Conservation (phyloP, 352 stramenopile genomes). For the Pythium utonaiense region DNA sequence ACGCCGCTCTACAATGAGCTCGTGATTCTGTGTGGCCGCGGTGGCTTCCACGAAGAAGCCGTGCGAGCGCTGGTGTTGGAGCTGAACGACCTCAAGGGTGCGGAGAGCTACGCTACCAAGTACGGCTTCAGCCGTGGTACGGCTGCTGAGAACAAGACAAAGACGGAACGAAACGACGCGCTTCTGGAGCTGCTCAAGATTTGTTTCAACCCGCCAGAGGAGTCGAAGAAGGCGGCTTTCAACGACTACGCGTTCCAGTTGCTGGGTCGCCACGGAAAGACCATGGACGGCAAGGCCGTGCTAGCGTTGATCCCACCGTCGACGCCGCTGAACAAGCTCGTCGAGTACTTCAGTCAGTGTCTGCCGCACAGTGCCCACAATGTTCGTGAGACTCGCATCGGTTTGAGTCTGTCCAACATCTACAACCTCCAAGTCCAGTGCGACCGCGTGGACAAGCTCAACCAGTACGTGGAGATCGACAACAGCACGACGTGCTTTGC, state of each 20-base stretch:
- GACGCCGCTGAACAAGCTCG: conserved; percentile 79
- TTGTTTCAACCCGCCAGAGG: conserved; percentile 71
- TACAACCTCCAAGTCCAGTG: conserved; percentile 90
- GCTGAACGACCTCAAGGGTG: conserved; percentile 74
- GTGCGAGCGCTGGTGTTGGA: conserved; percentile 73
- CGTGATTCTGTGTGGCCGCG: conserved; percentile 79
- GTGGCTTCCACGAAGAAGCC: conserved; percentile 74
- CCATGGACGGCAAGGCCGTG: conserved; percentile 62
- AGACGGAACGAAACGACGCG: conserved; percentile 65
- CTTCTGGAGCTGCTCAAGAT: conserved; percentile 76
- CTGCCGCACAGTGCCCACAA: conserved; percentile 81
- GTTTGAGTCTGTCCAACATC: conserved; percentile 82
- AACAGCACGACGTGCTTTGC: conserved; percentile 69
- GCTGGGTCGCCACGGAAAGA: conserved; percentile 73
- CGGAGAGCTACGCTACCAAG: conserved; percentile 80
- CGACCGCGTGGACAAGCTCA: conserved; percentile 74
- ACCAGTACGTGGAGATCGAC: conserved; percentile 80
- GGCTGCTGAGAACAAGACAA: conserved; percentile 34
- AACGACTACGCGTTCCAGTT: conserved; percentile 80
- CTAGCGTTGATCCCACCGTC: conserved; percentile 59
- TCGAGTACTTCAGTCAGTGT: conserved; percentile 80
- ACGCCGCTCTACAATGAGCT: conserved; percentile 82
- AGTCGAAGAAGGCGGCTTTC: conserved; percentile 79
- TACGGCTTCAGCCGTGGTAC: conserved; percentile 44
- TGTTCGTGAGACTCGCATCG: conserved; percentile 75